phyloP scores from a whole-genome alignment of 164 flowering plant species.

The Litsea cubeba region DNA sequence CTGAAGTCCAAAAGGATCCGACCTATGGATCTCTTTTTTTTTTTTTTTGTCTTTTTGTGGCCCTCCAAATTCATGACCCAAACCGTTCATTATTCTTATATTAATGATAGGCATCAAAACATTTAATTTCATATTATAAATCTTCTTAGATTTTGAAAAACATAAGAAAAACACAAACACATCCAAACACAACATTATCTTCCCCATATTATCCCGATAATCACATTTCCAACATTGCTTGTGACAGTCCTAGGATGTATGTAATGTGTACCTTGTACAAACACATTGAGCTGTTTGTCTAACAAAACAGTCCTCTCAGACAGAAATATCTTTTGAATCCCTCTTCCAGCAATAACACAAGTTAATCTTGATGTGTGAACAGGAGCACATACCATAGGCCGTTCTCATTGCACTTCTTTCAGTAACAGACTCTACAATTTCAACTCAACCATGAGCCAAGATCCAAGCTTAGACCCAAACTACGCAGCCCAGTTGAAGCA shows the following conservation, averaged over 20 bases:
- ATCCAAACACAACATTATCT: no score
- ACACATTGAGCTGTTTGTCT: background rate
- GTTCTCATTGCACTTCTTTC: conserved; percentile 46
- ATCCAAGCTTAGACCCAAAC: conserved; percentile 36
- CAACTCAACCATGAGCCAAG: conserved; percentile 29
- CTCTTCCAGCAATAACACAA: background rate
- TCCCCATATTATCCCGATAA: no score
- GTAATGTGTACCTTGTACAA: no score
- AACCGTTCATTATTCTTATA: background rate
- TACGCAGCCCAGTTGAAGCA: conserved; percentile 37
- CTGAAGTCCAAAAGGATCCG: no score
- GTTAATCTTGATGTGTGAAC: background rate
- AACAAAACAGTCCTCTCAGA: background rate
- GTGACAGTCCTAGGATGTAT: no score
- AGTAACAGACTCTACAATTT: conserved; percentile 37
- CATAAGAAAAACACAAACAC: background rate
- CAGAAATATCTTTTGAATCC: background rate
- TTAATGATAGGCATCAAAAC: background rate
- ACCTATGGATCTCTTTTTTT: no score
- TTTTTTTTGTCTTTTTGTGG: no score
- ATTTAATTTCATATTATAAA: background rate
- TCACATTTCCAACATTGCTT: no score
- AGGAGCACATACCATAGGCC: conserved; percentile 72
- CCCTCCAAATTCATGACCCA: background rate
- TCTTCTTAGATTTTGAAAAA: background rate